These are phyloP conservation scores for Phallus indusiatus DNA, from an alignment of 768 basidiomycete genomes.

Conservation along the genomic window DNA sequence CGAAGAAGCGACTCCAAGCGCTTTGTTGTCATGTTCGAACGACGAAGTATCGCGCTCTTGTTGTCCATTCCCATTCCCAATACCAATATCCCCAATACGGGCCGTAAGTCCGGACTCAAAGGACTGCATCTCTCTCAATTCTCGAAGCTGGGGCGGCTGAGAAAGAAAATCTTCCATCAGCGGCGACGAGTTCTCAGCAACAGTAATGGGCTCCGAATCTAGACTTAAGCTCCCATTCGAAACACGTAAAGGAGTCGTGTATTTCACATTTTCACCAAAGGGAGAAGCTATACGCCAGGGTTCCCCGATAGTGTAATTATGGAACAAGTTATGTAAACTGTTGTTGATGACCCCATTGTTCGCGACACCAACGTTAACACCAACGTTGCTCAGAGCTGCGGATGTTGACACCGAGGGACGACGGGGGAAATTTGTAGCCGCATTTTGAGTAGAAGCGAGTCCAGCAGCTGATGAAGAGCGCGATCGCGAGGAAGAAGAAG, in stretches of 20 bases:
- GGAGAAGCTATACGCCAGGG: neutral
- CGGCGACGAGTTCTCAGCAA: neutral
- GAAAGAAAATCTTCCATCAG: slow-evolving; percentile 13
- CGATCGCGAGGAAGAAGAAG: neutral
- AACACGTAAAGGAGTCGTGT: neutral
- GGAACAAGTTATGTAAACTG: neutral
- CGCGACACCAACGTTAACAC: neutral
- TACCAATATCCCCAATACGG: slow-evolving; percentile 33
- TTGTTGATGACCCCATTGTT: neutral
- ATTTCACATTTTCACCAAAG: slow-evolving; percentile 3
- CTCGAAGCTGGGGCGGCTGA: slow-evolving; percentile 35
- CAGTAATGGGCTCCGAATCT: neutral
- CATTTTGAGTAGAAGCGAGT: neutral
- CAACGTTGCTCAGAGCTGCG: neutral
- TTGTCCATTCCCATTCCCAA: neutral
- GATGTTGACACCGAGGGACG: slow-evolving; percentile 6
- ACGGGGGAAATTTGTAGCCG: neutral
- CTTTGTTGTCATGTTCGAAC: neutral
- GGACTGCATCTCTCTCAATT: slow-evolving; percentile 77
- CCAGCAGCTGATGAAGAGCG: neutral
- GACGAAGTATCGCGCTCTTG: neutral
- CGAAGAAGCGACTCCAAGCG: neutral
- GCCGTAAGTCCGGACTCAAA: slow-evolving; percentile 80
- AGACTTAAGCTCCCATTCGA: neutral
- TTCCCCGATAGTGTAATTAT: neutral